Percentiles rank a stretch among this genome's conserved stretches.
Conservation (phyloP, 2,329 filamentous ascomycete species). For the Aureobasidium sp. region DNA sequence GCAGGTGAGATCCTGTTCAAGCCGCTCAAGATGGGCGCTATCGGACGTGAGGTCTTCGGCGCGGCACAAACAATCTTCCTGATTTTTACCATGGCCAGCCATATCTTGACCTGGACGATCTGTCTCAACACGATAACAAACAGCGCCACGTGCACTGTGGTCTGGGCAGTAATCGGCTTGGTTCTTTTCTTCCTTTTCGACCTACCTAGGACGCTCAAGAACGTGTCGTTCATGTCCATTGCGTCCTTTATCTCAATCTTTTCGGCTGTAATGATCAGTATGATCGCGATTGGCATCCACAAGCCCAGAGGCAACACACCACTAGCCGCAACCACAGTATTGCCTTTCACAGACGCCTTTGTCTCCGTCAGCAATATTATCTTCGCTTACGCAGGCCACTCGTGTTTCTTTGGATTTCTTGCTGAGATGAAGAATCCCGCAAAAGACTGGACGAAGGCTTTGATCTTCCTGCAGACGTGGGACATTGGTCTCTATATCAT, state of each 20-base stretch:
- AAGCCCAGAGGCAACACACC: constrained; percentile 30
- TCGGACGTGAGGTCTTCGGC: constrained; percentile 59
- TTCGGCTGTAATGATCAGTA: constrained; percentile 56
- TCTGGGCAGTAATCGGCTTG: constrained; percentile 56
- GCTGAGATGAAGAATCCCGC: constrained; percentile 55
- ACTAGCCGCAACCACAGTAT: constrained; percentile 25
- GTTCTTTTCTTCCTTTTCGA: constrained; percentile 52
- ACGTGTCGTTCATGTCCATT: constrained; percentile 6
- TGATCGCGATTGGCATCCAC: constrained; percentile 56
- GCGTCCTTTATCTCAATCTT: constrained; percentile 52
- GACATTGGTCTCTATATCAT: constrained; percentile 57
- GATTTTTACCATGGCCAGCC: constrained; percentile 61
- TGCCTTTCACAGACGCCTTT: constrained; percentile 47
- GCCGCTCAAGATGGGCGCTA: constrained; percentile 40
- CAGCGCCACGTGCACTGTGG: constrained; percentile 56
- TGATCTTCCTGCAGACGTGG: constrained; percentile 53
- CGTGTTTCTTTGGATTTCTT: constrained; percentile 59
- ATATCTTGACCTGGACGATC: constrained; percentile 64
- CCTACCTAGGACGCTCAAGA: constrained; percentile 52
- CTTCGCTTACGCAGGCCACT: constrained; percentile 59
- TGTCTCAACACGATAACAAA: constrained; percentile 59
- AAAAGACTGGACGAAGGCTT: constrained; percentile 53
- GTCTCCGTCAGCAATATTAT: constrained; percentile 61
- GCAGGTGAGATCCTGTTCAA: constrained; percentile 52
- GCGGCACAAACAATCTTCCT: constrained; percentile 58